These are phyloP conservation scores for Amaranthus cruentus DNA, from an alignment of 148 eudicot genomes.

Conservation along the genomic window DNA sequence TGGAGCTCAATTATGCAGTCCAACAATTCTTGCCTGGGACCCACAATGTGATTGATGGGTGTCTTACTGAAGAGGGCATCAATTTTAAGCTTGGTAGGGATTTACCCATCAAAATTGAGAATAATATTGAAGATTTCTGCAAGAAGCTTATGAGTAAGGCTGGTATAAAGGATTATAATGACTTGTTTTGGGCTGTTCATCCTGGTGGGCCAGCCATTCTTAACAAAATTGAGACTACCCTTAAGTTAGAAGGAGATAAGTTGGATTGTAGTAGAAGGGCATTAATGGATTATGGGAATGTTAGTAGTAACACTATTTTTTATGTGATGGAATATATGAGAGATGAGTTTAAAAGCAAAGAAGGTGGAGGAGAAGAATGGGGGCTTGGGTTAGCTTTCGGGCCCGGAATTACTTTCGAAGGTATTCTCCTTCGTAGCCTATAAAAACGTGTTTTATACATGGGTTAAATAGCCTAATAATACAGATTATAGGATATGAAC, in stretches of 20 bases:
- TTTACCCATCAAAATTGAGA: constrained; percentile 57
- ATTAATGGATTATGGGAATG: constrained; percentile 76
- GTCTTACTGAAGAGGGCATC: constrained; percentile 62
- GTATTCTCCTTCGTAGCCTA: constrained; percentile 67
- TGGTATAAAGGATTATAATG: constrained; percentile 36
- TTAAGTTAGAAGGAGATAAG: constrained; percentile 35
- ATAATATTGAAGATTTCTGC: constrained; percentile 69
- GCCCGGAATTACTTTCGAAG: constrained; percentile 81
- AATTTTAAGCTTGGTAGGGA: constrained; percentile 68
- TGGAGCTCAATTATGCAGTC: constrained; percentile 59
- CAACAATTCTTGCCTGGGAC: constrained; percentile 73
- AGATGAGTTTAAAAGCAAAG: constrained; percentile 38
- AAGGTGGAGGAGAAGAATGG: constrained; percentile 52
- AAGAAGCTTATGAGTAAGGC: constrained; percentile 51
- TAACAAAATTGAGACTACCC: constrained; percentile 44
- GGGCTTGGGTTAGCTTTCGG: constrained; percentile 83
- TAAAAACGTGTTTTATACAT: background rate
- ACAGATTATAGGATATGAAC: too few species aligned
- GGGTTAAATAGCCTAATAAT: too few species aligned
- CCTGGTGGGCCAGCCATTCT: constrained; percentile 80
- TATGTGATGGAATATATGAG: constrained; percentile 78
- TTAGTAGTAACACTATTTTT: constrained; percentile 69
- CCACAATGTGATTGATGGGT: constrained; percentile 52
- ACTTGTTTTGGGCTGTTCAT: constrained; percentile 73
- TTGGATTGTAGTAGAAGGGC: constrained; percentile 66